Base-by-base conservation (phyloP, 2,329 filamentous ascomycete species). In the Emmonsia crescens region DNA sequence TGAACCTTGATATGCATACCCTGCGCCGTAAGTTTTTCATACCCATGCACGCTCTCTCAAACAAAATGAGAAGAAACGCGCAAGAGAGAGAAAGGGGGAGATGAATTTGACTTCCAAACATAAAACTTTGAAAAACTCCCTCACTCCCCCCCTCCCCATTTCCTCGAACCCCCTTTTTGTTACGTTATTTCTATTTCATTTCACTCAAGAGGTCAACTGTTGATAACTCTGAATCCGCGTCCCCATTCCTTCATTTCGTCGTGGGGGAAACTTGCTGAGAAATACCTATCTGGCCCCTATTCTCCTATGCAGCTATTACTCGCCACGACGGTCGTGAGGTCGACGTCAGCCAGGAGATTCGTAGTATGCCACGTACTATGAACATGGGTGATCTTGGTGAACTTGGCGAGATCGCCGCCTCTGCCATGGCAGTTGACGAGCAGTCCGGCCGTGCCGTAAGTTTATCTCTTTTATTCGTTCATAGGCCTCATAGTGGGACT, bases 21-120 rank as follows among this genome's bases (percentile, higher is more conserved):
- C 31, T 63, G 12, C 58, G 60, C 33, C 61, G 61, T 63, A 60
- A 57, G 61, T 63, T 19, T 21, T 60, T 9, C 19, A 16, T 19
- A 21, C n/a, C 16, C 9, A 5, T 21, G 2, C 38, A 42, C 38
- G 19, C 19, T 44, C 40, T 44, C 55, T 36, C 24, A 40, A 21
- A 4, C 5, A 19, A 24, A 57, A 40, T 16, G 6, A 10, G 27
- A 2, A 3, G 12, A 27, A 29, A 27, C 16, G 24, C 16, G 4
- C 29, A 36, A 38, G 51, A 49, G 21, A 49, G 10, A 49, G 12
- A 29, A 14, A 49, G 21, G 42, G 9, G 9, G 19, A 46, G 42
- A 19, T 9, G 16, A 6, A 24, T 19, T 46, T n/a, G 14, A 21
- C 42, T 21, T 46, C 19, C 8, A n/a, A 46, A 14, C 9, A 38